phyloP scores from a whole-genome alignment of 83 land plant genomes.

The Picea engelmannii region DNA sequence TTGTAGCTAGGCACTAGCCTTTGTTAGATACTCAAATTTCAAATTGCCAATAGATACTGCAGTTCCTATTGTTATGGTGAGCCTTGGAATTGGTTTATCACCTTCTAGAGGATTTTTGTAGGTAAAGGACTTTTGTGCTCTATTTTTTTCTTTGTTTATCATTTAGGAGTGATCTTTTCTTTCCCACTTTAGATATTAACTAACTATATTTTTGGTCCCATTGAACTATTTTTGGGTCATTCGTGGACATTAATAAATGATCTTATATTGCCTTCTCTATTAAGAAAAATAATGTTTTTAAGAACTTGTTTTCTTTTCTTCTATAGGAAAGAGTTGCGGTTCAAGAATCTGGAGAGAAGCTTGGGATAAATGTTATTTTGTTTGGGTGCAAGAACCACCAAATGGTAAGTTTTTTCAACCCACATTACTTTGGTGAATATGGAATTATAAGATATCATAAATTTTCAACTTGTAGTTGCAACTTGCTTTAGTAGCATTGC shows the following conservation, averaged over 20 bases:
- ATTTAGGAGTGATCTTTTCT: too few species aligned
- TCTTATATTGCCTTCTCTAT: too few species aligned
- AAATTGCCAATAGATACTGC: constrained; percentile 71
- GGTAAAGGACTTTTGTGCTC: constrained; percentile 19
- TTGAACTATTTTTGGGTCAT: too few species aligned
- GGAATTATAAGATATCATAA: not conserved
- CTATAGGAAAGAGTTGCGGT: constrained; percentile 53
- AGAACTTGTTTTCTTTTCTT: not conserved
- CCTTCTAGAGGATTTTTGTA: constrained; percentile 43
- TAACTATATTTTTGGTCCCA: too few species aligned
- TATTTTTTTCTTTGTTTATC: not conserved
- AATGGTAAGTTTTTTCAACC: constrained; percentile 24
- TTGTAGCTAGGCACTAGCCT: constrained; percentile 87
- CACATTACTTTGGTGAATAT: not conserved
- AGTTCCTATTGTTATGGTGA: constrained; percentile 80
- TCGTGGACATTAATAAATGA: too few species aligned
- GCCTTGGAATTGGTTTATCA: constrained; percentile 53
- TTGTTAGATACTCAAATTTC: constrained; percentile 86
- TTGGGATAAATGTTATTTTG: constrained; percentile 52
- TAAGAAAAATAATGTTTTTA: too few species aligned
- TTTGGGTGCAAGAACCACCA: constrained; percentile 60
- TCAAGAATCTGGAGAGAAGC: constrained; percentile 39
- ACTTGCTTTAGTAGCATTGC: too few species aligned
- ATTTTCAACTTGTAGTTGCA: not conserved
- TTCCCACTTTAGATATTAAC: too few species aligned